Base-by-base conservation (phyloP, 1,284 basidiomycete species). In the Melampsora americana region DNA sequence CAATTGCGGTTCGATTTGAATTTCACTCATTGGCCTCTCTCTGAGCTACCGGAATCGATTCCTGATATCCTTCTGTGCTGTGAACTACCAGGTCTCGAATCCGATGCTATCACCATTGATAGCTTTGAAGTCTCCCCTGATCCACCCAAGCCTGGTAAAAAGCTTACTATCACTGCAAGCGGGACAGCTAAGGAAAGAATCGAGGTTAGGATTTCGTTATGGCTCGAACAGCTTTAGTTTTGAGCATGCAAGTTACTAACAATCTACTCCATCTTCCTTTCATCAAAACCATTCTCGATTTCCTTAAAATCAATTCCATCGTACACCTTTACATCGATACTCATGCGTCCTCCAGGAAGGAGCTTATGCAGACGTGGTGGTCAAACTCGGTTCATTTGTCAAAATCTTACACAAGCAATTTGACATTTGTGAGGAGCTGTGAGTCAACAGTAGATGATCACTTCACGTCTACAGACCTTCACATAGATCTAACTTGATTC, bases 371-470 rank as follows among this genome's bases (percentile, higher is more conserved):
- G 88, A 94, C 79, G 92, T 96, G 2, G 84, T 85, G 0, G 93
- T 96, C 78, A 96, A 95, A 83, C 86, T 96, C 53, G 94, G 94
- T 39, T 84, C 91, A 20, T 72, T 61, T 46, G 88, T 96, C 83
- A 94, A 92, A 85, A 82, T 96, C 12, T 84, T 96, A 26, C 84
- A 86, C 65, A 95, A 92, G 85, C 83, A 82, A 23, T 94, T 96
- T 80, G 92, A 96, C 80, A 84, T 95, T 66, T 96, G 94, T 82
- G 87, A 94, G 77, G 93, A 96, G 84, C 92, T 93, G 92, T 95
- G 85, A 82, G 92, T 88, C 5, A 5, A 81, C 80, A 32, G 30
- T 18, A 18, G 81, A 80, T 5, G 80, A 80, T 79, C 56, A 18
- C 77, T 69, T 26, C 48, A 30, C 68, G 62, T 50, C 23, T 68